Percentiles rank a stretch among this genome's conserved stretches.
These are phyloP conservation scores for Cyclocybe aegerita DNA, from an alignment of 768 basidiomycete genomes.

Conservation along the genomic window DNA sequence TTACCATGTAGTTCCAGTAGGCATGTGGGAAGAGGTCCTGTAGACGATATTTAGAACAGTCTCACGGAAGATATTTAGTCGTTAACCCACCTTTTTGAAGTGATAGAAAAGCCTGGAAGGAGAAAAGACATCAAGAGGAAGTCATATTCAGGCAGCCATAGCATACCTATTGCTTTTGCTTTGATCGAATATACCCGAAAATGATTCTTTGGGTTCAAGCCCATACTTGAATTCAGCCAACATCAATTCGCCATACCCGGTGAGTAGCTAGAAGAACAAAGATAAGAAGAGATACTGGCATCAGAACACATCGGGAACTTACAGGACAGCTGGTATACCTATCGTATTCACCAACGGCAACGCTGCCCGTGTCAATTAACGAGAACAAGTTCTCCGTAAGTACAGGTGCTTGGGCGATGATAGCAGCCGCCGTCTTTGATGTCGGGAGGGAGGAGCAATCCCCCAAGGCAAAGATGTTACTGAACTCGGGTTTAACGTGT, in stretches of 20 bases:
- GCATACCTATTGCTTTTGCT: slow-evolving; percentile 68
- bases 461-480: slow-evolving; percentile 89
- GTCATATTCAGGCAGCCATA: background rate
- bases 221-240: slow-evolving; percentile 96
- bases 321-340: slow-evolving; percentile 91
- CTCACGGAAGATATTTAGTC: background rate
- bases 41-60: slow-evolving; percentile 9
- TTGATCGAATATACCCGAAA: slow-evolving; percentile 71
- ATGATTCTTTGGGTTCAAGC: slow-evolving; percentile 83
- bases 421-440: slow-evolving; percentile 94
- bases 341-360: slow-evolving; percentile 73
- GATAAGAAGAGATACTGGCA: slow-evolving; percentile 5
- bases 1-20: slow-evolving; percentile 78
- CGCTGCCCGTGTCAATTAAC: slow-evolving; percentile 68
- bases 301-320: slow-evolving; percentile 23
- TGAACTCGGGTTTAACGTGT: slow-evolving; percentile 76
- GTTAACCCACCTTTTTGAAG: slow-evolving; percentile 66
- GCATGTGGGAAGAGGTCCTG: slow-evolving; percentile 70
- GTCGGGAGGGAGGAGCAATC: slow-evolving; percentile 92
- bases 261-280: slow-evolving; percentile 54
- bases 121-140: slow-evolving; percentile 9
- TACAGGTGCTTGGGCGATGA: slow-evolving; percentile 89
- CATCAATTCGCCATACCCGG: slow-evolving; percentile 80
- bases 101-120: slow-evolving; percentile 72
- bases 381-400: slow-evolving; percentile 86